Evolutionary conservation across 148 eudicot species (phyloP).

Genomic region (Rhododendron simsii): DNA sequence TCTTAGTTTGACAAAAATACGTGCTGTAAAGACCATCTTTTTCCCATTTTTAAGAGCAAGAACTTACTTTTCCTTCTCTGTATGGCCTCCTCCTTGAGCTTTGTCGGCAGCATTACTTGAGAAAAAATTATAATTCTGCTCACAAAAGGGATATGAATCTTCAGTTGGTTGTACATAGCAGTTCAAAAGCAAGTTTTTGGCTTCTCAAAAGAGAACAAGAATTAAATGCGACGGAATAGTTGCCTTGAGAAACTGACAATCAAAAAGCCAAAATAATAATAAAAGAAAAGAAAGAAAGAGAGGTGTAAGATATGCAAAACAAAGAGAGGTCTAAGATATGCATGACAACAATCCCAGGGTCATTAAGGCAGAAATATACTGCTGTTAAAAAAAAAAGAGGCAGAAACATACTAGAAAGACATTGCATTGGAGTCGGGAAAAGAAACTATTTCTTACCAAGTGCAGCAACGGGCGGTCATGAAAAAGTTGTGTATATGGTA

Average conservation of each 20-base stretch:
- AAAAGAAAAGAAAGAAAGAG: background rate
- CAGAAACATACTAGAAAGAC: slow-evolving; percentile 1
- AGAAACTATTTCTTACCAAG: slow-evolving; percentile 15
- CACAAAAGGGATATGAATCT: background rate
- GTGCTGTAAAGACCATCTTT: background rate
- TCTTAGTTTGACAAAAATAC: background rate
- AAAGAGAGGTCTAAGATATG: background rate
- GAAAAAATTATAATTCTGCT: slow-evolving; percentile 13
- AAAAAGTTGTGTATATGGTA: background rate
- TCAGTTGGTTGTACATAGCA: background rate
- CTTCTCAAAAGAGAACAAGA: background rate
- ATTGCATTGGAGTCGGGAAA: background rate
- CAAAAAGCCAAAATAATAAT: background rate
- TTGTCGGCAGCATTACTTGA: slow-evolving; percentile 17
- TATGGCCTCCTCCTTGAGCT: slow-evolving; percentile 11
- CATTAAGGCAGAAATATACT: background rate
- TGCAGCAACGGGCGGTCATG: slow-evolving; percentile 11
- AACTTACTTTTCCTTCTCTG: slow-evolving; percentile 17
- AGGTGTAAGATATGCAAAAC: background rate
- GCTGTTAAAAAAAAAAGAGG: background rate
- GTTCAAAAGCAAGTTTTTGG: background rate
- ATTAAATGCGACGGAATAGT: background rate
- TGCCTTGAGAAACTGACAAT: background rate
- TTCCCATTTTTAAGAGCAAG: background rate
- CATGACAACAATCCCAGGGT: background rate